Base-by-base conservation (phyloP, 1,284 basidiomycete genomes). In the Sanghuangporus weigelae region DNA sequence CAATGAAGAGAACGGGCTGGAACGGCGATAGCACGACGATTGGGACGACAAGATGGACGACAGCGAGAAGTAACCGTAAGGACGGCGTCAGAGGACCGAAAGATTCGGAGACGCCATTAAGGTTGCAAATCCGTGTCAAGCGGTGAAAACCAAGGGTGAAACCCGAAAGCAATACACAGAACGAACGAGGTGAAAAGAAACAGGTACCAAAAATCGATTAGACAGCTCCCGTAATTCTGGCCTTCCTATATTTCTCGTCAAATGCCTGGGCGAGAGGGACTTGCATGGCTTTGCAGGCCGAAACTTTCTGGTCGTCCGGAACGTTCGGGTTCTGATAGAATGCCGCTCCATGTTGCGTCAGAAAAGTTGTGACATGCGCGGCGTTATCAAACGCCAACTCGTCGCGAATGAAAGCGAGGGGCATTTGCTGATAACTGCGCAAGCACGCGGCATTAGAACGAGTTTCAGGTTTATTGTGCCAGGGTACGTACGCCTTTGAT, bases 361-460 rank as follows among this genome's bases (percentile, higher is more conserved):
- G 79, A 75, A 97, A 98, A 58, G 81, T 76, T 70, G 85, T 81
- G 8, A 89, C 81, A 56, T 86, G 85, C 57, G 82, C 75, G 48
- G 85, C 71, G 12, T 81, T 78, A 21, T 94, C 90, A 76, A 97
- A 98, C 26, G 86, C 93, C 63, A 99, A 86, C 72, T 95, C 92
- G 66, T 84, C 79, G 66, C 85, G 83, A 64, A 99, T 78, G 76
- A 93, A 94, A 2, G 80, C 68, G 56, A 99, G 79, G n/a, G 90
- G 81, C 23, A 98, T 76, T 58, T 84, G 84, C 72, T 82, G 80
- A 73, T 96, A 96, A 69, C 95, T 97, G 53, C 19, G 16, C 3
- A 8, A 49, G 31, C n/a, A n/a, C 16, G 16, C 35, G 7, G 16
- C 35, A 7, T 54, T 16, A 39, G 31, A 10, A 16, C 31, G 11